Evolutionary conservation across 2,329 filamentous ascomycete species (phyloP).

Genomic region (Meredithiella fracta): DNA sequence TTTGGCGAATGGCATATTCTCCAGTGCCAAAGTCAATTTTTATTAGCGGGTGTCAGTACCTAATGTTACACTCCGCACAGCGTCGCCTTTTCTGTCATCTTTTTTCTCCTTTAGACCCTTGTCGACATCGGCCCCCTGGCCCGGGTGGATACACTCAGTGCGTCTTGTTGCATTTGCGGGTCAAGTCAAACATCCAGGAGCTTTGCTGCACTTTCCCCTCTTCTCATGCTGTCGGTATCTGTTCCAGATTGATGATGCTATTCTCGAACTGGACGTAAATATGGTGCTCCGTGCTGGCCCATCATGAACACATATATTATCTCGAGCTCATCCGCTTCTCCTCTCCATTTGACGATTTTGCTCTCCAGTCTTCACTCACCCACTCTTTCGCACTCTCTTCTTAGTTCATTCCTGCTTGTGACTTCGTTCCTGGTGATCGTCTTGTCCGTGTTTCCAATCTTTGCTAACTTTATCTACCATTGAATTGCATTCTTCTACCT

Average conservation of each 20-base stretch:
- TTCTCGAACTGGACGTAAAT: background rate
- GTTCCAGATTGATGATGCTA: background rate
- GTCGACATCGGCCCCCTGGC: background rate
- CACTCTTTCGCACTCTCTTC: constrained; percentile 7
- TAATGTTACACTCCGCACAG: background rate
- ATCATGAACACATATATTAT: background rate
- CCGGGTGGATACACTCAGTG: background rate
- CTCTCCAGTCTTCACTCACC: constrained; percentile 12
- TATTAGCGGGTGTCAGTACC: background rate
- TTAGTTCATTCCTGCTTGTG: constrained; percentile 10
- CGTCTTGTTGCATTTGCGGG: constrained; percentile 1
- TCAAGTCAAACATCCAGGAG: constrained; percentile 2
- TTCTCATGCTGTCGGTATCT: background rate
- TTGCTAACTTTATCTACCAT: constrained; percentile 10
- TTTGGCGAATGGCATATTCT: background rate
- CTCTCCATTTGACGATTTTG: background rate
- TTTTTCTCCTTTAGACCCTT: background rate
- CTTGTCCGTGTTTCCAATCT: constrained; percentile 12
- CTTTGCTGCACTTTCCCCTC: background rate
- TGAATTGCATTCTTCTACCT: constrained; percentile 9
- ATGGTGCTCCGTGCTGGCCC: background rate
- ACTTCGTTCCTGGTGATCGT: constrained; percentile 14
- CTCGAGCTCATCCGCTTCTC: background rate
- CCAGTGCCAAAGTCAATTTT: background rate
- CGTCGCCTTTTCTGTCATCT: background rate